These are phyloP conservation scores for Alternaria alternata DNA, from an alignment of 2,329 filamentous ascomycete species.

Conservation along the genomic window DNA sequence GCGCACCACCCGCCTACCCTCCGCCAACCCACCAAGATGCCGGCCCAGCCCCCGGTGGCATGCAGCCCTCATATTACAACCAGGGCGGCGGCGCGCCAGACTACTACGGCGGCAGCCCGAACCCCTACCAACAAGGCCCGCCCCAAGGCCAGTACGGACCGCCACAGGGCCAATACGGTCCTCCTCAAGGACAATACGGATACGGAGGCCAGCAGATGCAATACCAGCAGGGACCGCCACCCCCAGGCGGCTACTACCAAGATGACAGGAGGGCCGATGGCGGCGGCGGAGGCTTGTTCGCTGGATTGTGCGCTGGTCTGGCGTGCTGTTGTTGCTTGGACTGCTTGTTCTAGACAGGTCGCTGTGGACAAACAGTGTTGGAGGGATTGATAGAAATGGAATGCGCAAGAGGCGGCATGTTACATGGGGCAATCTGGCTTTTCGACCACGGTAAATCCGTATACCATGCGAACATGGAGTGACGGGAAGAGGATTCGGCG, in stretches of 20 bases:
- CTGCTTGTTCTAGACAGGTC: slow-evolving; percentile 54
- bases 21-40: slow-evolving; percentile 45
- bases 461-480: neutral
- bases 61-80: slow-evolving; percentile 30
- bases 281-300: slow-evolving; percentile 51
- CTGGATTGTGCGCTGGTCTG: slow-evolving; percentile 55
- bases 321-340: slow-evolving; percentile 64
- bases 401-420: neutral
- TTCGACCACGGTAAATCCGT: neutral
- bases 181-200: slow-evolving; percentile 33
- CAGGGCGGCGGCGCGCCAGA: slow-evolving; percentile 25
- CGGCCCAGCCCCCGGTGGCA: slow-evolving; percentile 27
- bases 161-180: slow-evolving; percentile 28
- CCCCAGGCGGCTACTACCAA: slow-evolving; percentile 51
- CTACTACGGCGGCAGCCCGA: slow-evolving; percentile 33
- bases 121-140: slow-evolving; percentile 38
- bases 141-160: slow-evolving; percentile 18
- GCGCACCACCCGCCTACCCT: slow-evolving; percentile 48
- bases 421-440: neutral
- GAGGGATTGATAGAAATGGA: neutral
- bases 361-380: neutral
- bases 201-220: slow-evolving; percentile 50
- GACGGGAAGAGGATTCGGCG: neutral
- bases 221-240: slow-evolving; percentile 44
- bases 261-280: slow-evolving; percentile 42